Evolutionary conservation across 495 filamentous ascomycete species (phyloP).

Genomic region (Oleoguttula mirabilis): DNA sequence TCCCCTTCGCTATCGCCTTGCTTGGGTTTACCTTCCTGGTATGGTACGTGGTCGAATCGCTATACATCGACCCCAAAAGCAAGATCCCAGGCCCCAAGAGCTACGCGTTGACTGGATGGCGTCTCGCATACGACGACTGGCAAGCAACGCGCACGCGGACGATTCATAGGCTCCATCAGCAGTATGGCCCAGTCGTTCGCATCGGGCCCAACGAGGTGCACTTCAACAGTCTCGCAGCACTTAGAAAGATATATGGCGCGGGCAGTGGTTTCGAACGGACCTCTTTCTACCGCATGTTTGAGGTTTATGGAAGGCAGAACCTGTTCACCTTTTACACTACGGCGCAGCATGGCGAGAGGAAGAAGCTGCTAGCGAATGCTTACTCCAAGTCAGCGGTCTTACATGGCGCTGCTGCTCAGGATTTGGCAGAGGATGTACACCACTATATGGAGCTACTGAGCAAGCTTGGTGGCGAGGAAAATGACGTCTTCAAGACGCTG

Average conservation of each 20-base stretch:
- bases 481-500: not conserved
- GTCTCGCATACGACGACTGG: not conserved
- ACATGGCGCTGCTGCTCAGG: not conserved
- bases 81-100: not conserved
- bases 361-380: not conserved
- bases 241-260: slow-evolving; percentile 34
- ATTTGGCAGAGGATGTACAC: not conserved
- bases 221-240: slow-evolving; percentile 16
- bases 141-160: not conserved
- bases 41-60: not conserved
- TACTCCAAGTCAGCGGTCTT: not conserved
- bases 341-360: not conserved
- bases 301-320: not conserved
- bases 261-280: slow-evolving; percentile 32
- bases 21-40: too few species aligned
- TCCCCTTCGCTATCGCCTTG: too few species aligned
- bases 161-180: slow-evolving; percentile 25
- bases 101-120: not conserved
- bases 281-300: slow-evolving; percentile 35
- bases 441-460: not conserved
- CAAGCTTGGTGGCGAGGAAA: not conserved
- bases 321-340: not conserved
- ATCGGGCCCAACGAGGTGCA: slow-evolving; percentile 31
- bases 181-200: slow-evolving; percentile 31
- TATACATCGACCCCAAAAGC: not conserved